These are phyloP conservation scores for Pseudoturritis turrita DNA, from an alignment of 345 rosid genomes.

Conservation along the genomic window DNA sequence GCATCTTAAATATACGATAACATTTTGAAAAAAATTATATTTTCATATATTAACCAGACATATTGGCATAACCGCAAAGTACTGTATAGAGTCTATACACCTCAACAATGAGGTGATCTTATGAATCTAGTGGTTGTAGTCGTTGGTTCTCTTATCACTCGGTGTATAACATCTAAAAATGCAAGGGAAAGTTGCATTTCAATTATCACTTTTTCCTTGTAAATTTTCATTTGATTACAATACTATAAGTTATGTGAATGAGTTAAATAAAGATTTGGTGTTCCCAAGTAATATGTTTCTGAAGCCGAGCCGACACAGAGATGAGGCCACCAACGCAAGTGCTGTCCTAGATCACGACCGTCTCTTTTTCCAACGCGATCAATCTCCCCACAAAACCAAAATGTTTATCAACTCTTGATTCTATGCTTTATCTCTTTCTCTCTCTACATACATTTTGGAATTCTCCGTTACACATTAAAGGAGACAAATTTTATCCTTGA, in stretches of 20 bases:
- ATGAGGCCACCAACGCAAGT: slow-evolving; percentile 75
- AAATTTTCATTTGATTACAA: background rate
- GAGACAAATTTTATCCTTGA: slow-evolving; percentile 51
- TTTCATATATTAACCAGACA: too few relatives aligned
- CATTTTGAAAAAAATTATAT: background rate
- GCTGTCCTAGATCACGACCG: slow-evolving; percentile 52
- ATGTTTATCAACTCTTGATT: slow-evolving; percentile 18
- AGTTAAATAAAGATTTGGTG: slow-evolving; percentile 5
- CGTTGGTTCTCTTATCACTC: background rate
- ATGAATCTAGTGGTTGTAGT: slow-evolving; percentile 17
- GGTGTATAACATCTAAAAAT: slow-evolving; percentile 7
- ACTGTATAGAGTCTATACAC: background rate
- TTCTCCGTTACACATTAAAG: slow-evolving; percentile 16
- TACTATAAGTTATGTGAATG: background rate
- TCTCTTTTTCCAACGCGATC: slow-evolving; percentile 48
- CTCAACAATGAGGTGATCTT: slow-evolving; percentile 3
- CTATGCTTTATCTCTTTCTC: slow-evolving; percentile 16
- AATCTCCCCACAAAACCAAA: slow-evolving; percentile 24
- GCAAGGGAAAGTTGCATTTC: background rate
- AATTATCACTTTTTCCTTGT: background rate
- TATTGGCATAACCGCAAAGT: too few relatives aligned
- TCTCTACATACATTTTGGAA: slow-evolving; percentile 9
- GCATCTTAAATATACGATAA: slow-evolving; percentile 4
- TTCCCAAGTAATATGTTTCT: slow-evolving; percentile 35
- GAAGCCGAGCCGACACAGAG: slow-evolving; percentile 67